phyloP scores from a whole-genome alignment of 805 yeast species.

The Cyberlindnera petersonii region DNA sequence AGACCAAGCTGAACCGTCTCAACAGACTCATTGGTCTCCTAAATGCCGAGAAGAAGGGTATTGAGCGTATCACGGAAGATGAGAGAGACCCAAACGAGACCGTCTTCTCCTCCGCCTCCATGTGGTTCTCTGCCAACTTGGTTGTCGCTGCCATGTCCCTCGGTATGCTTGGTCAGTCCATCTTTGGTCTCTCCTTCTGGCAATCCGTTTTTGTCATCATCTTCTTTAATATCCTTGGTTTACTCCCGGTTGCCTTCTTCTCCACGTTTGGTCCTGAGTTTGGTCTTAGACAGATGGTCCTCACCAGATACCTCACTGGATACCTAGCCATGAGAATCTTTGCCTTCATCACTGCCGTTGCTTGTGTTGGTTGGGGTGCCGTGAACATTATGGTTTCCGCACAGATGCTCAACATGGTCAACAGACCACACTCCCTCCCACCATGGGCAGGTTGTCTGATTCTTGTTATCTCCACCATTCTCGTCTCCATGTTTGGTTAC shows the following conservation, averaged over 20 bases:
- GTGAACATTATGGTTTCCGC: constrained; percentile 89
- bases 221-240: constrained; percentile 72
- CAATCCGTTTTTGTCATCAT: constrained; percentile 62
- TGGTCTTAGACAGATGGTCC: constrained; percentile 85
- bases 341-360: constrained; percentile 70
- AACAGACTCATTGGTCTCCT: constrained; percentile 26
- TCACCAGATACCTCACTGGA: constrained; percentile 77
- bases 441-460: constrained; percentile 90
- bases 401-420: constrained; percentile 73
- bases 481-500: constrained; percentile 83
- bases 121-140: constrained; percentile 91
- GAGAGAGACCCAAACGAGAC: constrained; percentile 64
- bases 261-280: constrained; percentile 79
- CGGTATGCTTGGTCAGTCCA: constrained; percentile 67
- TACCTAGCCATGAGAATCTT: constrained; percentile 70
- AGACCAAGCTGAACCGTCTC: constrained; percentile 19
- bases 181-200: constrained; percentile 70
- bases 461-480: constrained; percentile 59
- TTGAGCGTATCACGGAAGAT: constrained; percentile 75
- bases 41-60: constrained; percentile 64
- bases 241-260: constrained; percentile 74
- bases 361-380: constrained; percentile 95
- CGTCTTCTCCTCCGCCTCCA: constrained; percentile 66
- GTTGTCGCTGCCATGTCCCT: constrained; percentile 79
- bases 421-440: constrained; percentile 57